A percentile compares a stretch with the other conserved stretches of the same genome.
phyloP scores from a whole-genome alignment of 2,329 filamentous ascomycete species.

The Ophiosphaerella herpotricha region DNA sequence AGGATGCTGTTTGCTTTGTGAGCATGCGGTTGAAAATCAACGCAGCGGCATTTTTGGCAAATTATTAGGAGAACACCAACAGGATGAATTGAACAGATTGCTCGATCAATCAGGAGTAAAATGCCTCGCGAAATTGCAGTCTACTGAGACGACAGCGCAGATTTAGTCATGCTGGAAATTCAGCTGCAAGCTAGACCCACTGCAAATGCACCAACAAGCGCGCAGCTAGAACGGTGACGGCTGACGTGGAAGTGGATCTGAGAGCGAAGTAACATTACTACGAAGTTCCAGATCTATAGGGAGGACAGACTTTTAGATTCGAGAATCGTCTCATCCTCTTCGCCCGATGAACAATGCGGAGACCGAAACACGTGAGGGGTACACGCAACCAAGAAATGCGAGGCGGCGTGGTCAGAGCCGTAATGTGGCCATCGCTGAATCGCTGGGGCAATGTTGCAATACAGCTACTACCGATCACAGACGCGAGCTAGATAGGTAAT shows the following conservation, averaged over 20 bases:
- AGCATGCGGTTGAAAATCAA: no score
- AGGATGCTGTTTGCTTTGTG: no score
- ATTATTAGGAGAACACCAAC: no score
- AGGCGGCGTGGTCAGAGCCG: conserved; percentile 6
- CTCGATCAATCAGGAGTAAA: no score
- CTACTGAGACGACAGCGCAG: neutral
- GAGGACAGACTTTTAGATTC: conserved; percentile 4
- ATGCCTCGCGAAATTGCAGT: no score
- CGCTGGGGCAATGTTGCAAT: conserved; percentile 13
- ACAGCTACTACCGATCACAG: conserved; percentile 14
- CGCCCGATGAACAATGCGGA: conserved; percentile 13
- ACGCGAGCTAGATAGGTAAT: neutral
- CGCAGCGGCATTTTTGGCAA: no score
- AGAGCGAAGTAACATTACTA: conserved; percentile 6
- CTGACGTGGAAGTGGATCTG: conserved; percentile 26
- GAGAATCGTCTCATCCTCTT: conserved; percentile 21
- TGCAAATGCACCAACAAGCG: conserved; percentile 2
- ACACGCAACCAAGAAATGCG: neutral
- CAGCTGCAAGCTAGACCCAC: neutral
- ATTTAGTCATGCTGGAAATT: neutral
- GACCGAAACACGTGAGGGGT: conserved; percentile 9
- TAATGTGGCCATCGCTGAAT: conserved; percentile 37
- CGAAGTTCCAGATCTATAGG: conserved; percentile 21
- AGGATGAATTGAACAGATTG: no score
- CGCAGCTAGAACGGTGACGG: conserved; percentile 20